Evolutionary conservation across 2,329 filamentous ascomycete species (phyloP).

Genomic region (Hymenoscyphus albidus): DNA sequence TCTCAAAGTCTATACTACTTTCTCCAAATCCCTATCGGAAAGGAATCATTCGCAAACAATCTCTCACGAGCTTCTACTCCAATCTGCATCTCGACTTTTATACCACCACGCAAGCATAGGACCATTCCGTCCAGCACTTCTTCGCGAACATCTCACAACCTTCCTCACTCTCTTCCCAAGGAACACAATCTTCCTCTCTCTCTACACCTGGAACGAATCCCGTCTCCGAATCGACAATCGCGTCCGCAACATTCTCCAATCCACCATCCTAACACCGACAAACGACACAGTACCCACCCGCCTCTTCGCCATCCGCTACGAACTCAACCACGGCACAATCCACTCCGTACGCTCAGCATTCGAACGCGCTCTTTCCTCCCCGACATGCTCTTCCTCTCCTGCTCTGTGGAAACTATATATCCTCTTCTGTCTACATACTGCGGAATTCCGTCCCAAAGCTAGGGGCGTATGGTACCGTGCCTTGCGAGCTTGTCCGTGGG

Average conservation of each 20-base stretch:
- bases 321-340: conserved; percentile 47
- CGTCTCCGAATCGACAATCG: conserved; percentile 72
- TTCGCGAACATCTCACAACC: conserved; percentile 58
- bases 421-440: conserved; percentile 43
- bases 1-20: conserved; percentile 40
- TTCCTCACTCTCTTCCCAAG: conserved; percentile 64
- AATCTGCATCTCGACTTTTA: conserved; percentile 64
- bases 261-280: conserved; percentile 35
- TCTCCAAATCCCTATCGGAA: conserved; percentile 42
- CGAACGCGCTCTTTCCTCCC: conserved; percentile 45
- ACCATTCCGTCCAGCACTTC: conserved; percentile 62
- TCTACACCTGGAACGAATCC: conserved; percentile 71
- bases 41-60: conserved; percentile 36
- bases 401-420: conserved; percentile 51
- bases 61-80: conserved; percentile 62
- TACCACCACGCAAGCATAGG: conserved; percentile 57
- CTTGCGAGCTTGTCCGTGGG: conserved; percentile 57
- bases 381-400: conserved; percentile 38
- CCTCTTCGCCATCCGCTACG: conserved; percentile 52
- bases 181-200: conserved; percentile 71
- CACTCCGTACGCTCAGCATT: conserved; percentile 53
- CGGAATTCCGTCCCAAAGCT: conserved; percentile 37
- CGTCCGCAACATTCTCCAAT: conserved; percentile 60
- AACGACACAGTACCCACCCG: conserved; percentile 44
- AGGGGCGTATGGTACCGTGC: conserved; percentile 54